Evolutionary conservation across 106 monocot species (phyloP).

Genomic region (Allium sativum): DNA sequence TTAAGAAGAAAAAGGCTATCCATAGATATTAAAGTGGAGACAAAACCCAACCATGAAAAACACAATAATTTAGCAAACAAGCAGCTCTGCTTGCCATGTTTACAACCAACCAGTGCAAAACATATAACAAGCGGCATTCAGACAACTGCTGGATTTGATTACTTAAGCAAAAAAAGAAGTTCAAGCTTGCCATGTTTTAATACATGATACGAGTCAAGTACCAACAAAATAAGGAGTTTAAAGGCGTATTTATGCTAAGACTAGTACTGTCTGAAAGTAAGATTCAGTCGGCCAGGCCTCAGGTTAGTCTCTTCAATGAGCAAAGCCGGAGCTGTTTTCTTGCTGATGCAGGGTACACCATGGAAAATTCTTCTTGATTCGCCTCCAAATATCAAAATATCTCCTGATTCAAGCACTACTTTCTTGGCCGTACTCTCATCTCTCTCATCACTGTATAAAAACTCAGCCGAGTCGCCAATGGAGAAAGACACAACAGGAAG

Average conservation of each 20-base stretch:
- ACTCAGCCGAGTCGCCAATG: slow-evolving; percentile 50
- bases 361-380: slow-evolving; percentile 46
- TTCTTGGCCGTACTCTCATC: slow-evolving; percentile 20
- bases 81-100: no score
- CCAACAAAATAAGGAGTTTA: background rate
- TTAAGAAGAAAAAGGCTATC: no score
- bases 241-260: background rate
- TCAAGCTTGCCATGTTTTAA: no score
- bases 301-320: slow-evolving; percentile 31
- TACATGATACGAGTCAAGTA: no score
- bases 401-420: slow-evolving; percentile 48
- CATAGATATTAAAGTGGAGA: no score
- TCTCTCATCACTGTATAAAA: slow-evolving; percentile 31
- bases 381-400: slow-evolving; percentile 60
- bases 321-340: slow-evolving; percentile 18
- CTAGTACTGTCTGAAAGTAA: slow-evolving; percentile 55
- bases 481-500: slow-evolving; percentile 69
- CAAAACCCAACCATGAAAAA: no score
- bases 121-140: no score
- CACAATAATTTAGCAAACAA: no score
- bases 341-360: slow-evolving; percentile 29
- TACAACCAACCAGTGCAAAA: no score
- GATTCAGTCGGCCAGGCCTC: slow-evolving; percentile 42
- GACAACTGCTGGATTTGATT: no score
- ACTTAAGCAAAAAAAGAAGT: no score